These are phyloP conservation scores for Tarenaya hassleriana DNA, from an alignment of 345 rosid species.

Conservation along the genomic window DNA sequence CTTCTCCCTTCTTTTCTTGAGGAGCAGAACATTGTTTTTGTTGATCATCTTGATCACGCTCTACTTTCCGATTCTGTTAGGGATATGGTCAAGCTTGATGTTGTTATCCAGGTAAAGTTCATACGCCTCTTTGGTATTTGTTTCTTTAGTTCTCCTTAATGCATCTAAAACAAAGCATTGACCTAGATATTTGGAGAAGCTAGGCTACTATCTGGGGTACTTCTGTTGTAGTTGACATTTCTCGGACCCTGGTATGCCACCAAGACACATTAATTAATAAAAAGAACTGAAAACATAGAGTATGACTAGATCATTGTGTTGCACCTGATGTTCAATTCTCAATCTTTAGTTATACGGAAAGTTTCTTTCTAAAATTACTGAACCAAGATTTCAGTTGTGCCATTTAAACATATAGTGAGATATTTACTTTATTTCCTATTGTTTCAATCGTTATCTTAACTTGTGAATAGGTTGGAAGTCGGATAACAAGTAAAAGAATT, in stretches of 20 bases:
- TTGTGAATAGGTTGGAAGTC: slow-evolving; percentile 73
- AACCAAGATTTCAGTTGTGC: slow-evolving; percentile 8
- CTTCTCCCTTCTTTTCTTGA: slow-evolving; percentile 41
- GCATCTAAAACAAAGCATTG: slow-evolving; percentile 13
- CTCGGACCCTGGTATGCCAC: not conserved
- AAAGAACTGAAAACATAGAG: slow-evolving; percentile 10
- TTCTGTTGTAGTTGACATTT: not conserved
- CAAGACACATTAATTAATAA: slow-evolving; percentile 10
- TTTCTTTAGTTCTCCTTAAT: slow-evolving; percentile 11
- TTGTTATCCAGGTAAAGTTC: slow-evolving; percentile 66
- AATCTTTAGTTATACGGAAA: not conserved
- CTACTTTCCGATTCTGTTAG: slow-evolving; percentile 64
- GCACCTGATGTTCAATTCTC: slow-evolving; percentile 2
- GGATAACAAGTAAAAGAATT: slow-evolving; percentile 78
- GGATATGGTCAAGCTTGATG: slow-evolving; percentile 53
- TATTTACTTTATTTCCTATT: slow-evolving; percentile 18
- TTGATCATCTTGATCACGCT: slow-evolving; percentile 87
- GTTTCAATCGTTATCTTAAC: slow-evolving; percentile 22
- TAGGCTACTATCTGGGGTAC: slow-evolving; percentile 10
- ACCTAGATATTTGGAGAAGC: slow-evolving; percentile 11
- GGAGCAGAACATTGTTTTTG: slow-evolving; percentile 39
- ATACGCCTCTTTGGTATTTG: not conserved
- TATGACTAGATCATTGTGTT: not conserved
- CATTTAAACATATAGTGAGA: not conserved
- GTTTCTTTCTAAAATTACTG: slow-evolving; percentile 6